Base-by-base conservation (phyloP, 1,284 basidiomycete genomes). In the Anthracocystis setariae region DNA sequence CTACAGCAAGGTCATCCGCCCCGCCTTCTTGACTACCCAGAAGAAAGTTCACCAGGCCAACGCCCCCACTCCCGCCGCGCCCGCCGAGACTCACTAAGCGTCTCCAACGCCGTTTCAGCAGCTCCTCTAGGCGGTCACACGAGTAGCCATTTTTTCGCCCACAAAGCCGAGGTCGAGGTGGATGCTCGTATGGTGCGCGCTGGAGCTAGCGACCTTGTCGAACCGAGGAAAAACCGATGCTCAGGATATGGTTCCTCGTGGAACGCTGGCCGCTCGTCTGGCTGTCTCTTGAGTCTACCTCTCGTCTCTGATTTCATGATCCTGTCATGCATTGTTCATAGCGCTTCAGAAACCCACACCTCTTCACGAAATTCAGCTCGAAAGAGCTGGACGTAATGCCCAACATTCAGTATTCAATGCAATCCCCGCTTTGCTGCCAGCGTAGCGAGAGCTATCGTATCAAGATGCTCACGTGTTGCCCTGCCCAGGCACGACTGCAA, bases 1-100 rank as follows among this genome's bases (percentile, higher is more conserved):
- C 46, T 82, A 81, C 81, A 54, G 58, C 75, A 74, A 75, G 63
- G 58, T 78, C 50, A 73, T 82, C 62, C 75, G 78, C 46, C 81
- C 81, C 49, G 64, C 73, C 43, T 75, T 81, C 63, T 59, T 73
- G 25, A 51, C 66, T 43, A 62, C 72, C 56, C 70, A 68, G 44
- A 64, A 65, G 51, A 62, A 51, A n/a, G 72, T 73, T 45, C 62
- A 73, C 58, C 61, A 69, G 66, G 65, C 62, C 58, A 68, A 68
- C 53, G 62, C 62, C 51, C 54, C 53, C 52, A 63, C 66, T 46
- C 66, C 71, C 32, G 56, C 62, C 37, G 62, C 61, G 27, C 67
- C 71, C 27, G 71, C 71, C 51, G 66, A 73, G 66, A 69, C 71
- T 33, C 61, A 73, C 62, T 73, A 73, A 63, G 35, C 40, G 40